A percentile compares a stretch with the other conserved stretches of the same genome.
Evolutionary conservation across 2,329 filamentous ascomycete genomes (phyloP).

Genomic region (Paramyrothecium roridum): DNA sequence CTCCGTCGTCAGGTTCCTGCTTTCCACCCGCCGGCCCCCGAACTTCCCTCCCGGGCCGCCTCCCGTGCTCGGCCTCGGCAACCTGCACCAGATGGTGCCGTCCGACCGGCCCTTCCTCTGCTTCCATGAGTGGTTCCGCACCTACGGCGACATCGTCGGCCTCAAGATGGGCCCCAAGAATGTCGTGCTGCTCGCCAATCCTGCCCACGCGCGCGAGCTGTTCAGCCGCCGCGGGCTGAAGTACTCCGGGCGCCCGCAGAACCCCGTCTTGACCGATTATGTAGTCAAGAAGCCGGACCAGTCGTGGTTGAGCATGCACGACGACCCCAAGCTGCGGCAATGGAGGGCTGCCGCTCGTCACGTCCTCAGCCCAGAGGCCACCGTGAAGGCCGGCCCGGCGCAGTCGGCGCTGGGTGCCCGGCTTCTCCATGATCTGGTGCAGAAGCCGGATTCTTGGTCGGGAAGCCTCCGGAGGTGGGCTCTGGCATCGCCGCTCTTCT

Average conservation of each 20-base stretch:
- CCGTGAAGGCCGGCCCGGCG: neutral
- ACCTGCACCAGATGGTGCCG: conserved; percentile 14
- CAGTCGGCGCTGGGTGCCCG: neutral
- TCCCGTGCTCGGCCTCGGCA: conserved; percentile 12
- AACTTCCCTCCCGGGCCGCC: conserved; percentile 17
- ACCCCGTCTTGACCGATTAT: conserved; percentile 16
- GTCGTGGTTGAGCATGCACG: neutral
- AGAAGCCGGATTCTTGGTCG: neutral
- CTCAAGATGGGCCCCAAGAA: conserved; percentile 21
- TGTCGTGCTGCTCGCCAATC: conserved; percentile 25
- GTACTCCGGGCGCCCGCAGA: conserved; percentile 29
- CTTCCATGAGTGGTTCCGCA: conserved; percentile 26
- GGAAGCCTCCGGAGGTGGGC: neutral
- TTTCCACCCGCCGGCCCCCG: conserved; percentile 7
- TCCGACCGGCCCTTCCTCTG: conserved; percentile 11
- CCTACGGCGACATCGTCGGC: conserved; percentile 27
- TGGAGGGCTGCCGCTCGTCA: neutral
- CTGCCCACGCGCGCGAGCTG: conserved; percentile 26
- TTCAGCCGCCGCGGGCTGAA: conserved; percentile 29
- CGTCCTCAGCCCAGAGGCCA: neutral
- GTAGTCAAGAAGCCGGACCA: conserved; percentile 6
- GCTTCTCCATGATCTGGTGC: neutral
- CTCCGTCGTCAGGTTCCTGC: neutral
- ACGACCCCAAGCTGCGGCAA: neutral
- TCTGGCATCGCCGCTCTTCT: neutral